Base-by-base conservation (phyloP, 805 yeast species). In the Huiozyma sinensis region DNA sequence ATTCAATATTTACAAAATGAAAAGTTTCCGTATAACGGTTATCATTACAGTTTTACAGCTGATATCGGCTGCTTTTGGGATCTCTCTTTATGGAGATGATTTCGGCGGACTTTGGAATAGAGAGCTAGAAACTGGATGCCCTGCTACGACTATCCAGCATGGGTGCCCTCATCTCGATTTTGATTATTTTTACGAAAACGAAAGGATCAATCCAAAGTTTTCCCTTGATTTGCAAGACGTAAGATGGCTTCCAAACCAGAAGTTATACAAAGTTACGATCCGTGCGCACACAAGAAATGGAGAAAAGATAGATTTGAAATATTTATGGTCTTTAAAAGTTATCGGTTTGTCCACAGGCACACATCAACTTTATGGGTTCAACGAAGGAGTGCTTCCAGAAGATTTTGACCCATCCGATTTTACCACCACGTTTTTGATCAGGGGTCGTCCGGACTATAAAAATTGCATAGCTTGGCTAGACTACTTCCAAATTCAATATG, bases 131-230 rank as follows among this genome's bases (percentile, higher is more conserved):
- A 9, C 9, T 34, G 33, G 9, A 31, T 31, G 33, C 5, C 33
- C 37, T 34, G 8, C 9, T 34, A 17, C 11, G 27, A 34, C 37
- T 10, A 34, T 34, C 27, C 10, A 11, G 9, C 13, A 38, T 38
- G 57, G 52, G 13, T 50, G 57, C 40, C 56, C 56, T 32, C 30
- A 42, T 27, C 37, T 44, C 9, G 49, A 50, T 38, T 52, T 50
- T 35, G 30, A 41, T 10, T 45, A 40, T 46, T 42, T 45, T 28
- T 28, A 45, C 4, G 17, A 35, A 8, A 38, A 40, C n/a, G 39
- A 36, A 17, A 43, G 44, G 6, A 45, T 47, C 9, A 40, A 50
- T 45, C 45, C 31, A 10, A 50, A 47, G 36, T 31, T 44, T n/a
- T 9, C 17, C 4, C 10, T 55, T 40, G 50, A 47, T 7, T 41